Evolutionary conservation across 2,329 filamentous ascomycete species (phyloP), one percentile per base, ranked within the genome.

Genomic region (Eutypa lata): DNA sequence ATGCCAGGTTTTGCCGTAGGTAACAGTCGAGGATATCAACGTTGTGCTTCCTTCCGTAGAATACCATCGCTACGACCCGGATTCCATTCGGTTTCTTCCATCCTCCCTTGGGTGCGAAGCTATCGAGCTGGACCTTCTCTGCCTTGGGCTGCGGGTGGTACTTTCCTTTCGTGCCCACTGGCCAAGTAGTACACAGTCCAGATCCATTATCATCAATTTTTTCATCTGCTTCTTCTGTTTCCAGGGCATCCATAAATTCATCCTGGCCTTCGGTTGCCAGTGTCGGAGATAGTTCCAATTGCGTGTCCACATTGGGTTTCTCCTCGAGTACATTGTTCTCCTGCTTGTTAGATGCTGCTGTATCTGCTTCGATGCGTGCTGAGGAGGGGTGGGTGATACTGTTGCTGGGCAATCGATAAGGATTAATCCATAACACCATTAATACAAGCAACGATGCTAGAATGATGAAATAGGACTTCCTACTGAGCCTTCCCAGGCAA

Each of bases 1-100:
- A 69, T 28, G 64, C 72, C 38, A 78, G 61, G 48, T 77, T 77
- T 52, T 73, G 70, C 65, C 73, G 54, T 8, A 67, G 52, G 56
- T 78, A 78, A 58, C 76, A 79, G 53, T 77, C 75, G 19, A 79
- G 62, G 37, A 78, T 73, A 26, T 75, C 71, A 14, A 76, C 73
- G 1, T 71, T 71, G 28, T 68, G 66, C 50, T 71, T 70, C 22
- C 76, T 70, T 31, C 75, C 76, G 55, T 70, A 78, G 54, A 78
- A 78, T 1, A 78, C 69, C 42, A 78, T 59, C 6, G 68, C 76
- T 58, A 76, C 71, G 26, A 78, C 62, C 47, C 67, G 68, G 46
- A 67, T 55, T 10, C 61, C 62, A 4, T 51, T 43, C 0, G 64
- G 64, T 51, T 65, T 68, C 57, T 60, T 61, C 65, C 65, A 67